Base-by-base conservation (phyloP, 1,139 yeast genomes). In the Komagataea norvegica region DNA sequence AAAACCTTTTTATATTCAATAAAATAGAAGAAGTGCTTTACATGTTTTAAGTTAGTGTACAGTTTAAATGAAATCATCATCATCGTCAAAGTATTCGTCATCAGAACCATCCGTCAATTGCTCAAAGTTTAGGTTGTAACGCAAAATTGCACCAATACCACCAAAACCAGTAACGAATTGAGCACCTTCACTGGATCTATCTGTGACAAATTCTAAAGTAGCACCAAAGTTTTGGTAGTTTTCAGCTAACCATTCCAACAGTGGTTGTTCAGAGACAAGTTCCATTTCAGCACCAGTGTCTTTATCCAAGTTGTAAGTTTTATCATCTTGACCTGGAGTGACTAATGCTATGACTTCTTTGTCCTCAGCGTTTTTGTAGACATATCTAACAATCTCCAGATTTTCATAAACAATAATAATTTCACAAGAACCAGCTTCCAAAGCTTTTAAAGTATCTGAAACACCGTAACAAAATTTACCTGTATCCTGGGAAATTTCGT, bases 381-480 rank as follows among this genome's bases (percentile, higher is more conserved):
- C 81, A 64, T 85, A 87, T 61, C 98, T 79, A 39, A 84, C 64
- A 39, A 77, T 79, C 61, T 84, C 93, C 61, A 91, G 73, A 67
- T 87, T 88, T 67, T 91, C 98, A 62, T 81, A 85, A 32, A 91
- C 96, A 60, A 91, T 89, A 45, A 91, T 73, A 41, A 74, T 84
- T 63, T 91, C 98, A 62, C 94, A 82, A 23, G 98, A 94, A 65
- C 98, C 97, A 51, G 88, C 76, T 55, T 91, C 98, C 51, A 91
- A 72, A 5, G 97, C 97, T 67, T 91, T 91, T 55, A 91, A 68
- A 10, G 98, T 91, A 60, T 91, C 98, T 38, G 85, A 95, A 50
- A 89, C 84, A 71, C 97, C 96, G 62, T 88, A 91, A 72, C 98
- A 91, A 77, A 79, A 89, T 63, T 87, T 85, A 51, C 98, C 98